Conservation (phyloP, 495 filamentous ascomycete genomes). For the Polyplosphaeria fusca region DNA sequence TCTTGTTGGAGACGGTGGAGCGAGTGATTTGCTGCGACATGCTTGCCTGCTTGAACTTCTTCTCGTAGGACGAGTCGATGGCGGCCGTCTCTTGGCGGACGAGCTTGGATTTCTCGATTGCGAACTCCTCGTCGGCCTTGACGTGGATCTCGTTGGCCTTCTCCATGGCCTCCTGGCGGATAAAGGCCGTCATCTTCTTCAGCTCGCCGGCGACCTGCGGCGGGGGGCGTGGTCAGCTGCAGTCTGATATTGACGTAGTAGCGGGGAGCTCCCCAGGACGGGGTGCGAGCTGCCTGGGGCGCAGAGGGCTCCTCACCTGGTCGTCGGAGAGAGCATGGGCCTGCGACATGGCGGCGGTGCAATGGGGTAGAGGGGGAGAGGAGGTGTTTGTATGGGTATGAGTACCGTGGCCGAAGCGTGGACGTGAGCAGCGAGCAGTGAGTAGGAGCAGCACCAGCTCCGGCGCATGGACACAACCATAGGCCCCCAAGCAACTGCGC, state of each 20-base stretch:
- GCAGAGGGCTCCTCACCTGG: slow-evolving; percentile 59
- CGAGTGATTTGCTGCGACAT: slow-evolving; percentile 97
- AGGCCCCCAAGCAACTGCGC: too few species aligned
- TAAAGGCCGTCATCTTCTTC: slow-evolving; percentile 99
- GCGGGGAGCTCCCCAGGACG: slow-evolving; percentile 21
- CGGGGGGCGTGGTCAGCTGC: slow-evolving; percentile 4
- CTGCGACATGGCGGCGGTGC: slow-evolving; percentile 67
- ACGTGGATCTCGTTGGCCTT: slow-evolving; percentile 95
- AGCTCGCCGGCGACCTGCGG: slow-evolving; percentile 86
- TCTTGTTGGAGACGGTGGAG: slow-evolving; percentile 92
- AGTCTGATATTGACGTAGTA: slow-evolving; percentile 6
- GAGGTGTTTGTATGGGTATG: slow-evolving; percentile 3
- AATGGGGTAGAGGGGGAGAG: neutral
- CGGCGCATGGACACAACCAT: too few species aligned
- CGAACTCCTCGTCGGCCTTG: slow-evolving; percentile 97
- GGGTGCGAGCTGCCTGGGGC: slow-evolving; percentile 14
- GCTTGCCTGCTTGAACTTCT: slow-evolving; percentile 95
- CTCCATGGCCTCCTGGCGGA: slow-evolving; percentile 94
- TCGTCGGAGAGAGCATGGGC: slow-evolving; percentile 93
- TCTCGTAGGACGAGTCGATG: slow-evolving; percentile 90
- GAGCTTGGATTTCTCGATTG: slow-evolving; percentile 97
- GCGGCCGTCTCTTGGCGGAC: slow-evolving; percentile 87
- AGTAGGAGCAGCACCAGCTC: too few species aligned
- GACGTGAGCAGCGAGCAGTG: too few species aligned
- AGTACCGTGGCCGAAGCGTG: too few species aligned